Evolutionary conservation across 371 early-diverging fungal species (phyloP).

Genomic region (Dinochytrium kinnereticum): DNA sequence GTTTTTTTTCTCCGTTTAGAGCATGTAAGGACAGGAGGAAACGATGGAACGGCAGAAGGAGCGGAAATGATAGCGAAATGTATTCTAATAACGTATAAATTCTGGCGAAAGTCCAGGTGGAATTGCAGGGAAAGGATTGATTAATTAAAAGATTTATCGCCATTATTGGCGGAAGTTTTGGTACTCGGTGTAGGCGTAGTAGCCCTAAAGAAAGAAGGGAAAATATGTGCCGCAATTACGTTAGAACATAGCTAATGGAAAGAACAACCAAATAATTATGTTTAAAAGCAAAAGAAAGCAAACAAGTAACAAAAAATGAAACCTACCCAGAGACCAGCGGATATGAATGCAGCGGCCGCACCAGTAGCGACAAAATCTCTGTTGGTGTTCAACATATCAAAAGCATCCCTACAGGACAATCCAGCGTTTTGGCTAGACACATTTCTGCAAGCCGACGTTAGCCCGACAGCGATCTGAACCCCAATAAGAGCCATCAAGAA

Average conservation of each 20-base stretch:
- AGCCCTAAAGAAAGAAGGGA: neutral
- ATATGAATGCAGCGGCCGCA: neutral
- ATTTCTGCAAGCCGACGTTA: neutral
- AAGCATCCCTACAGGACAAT: neutral
- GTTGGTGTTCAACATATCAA: slow-evolving; percentile 8
- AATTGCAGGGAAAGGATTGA: neutral
- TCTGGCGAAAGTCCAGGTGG: neutral
- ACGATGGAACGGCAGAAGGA: no score
- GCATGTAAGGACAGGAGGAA: no score
- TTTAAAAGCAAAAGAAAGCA: neutral
- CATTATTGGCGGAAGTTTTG: neutral
- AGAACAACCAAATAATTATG: neutral
- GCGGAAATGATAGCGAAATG: neutral
- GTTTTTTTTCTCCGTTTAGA: no score
- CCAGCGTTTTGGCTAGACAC: neutral
- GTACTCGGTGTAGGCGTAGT: neutral
- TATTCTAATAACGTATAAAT: neutral
- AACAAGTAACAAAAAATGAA: neutral
- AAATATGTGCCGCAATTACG: neutral
- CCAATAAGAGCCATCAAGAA: slow-evolving; percentile 9
- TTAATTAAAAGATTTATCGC: neutral
- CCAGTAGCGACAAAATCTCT: slow-evolving; percentile 12
- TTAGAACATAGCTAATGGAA: neutral
- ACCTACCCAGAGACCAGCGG: slow-evolving; percentile 12
- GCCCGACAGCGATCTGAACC: slow-evolving; percentile 4